Evolutionary conservation across 1,284 basidiomycete genomes (phyloP).

Genomic region (Pterula multifida): DNA sequence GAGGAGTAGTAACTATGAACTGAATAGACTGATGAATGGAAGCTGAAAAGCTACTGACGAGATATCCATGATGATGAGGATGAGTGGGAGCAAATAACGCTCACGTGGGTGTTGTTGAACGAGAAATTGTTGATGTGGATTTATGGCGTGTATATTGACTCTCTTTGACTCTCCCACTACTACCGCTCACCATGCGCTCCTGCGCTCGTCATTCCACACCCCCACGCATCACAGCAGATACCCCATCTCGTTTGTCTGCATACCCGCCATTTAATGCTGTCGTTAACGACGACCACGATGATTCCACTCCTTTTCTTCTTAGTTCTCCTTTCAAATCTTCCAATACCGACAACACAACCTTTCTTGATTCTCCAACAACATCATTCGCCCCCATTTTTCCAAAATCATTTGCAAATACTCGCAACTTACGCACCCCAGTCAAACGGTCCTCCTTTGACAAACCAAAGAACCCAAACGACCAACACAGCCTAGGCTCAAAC

Average conservation of each 20-base stretch:
- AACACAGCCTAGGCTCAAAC: neutral
- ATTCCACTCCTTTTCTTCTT: neutral
- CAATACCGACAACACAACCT: neutral
- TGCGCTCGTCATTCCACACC: neutral
- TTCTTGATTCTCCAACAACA: neutral
- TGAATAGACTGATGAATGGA: neutral
- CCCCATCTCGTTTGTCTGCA: neutral
- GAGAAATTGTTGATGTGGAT: neutral
- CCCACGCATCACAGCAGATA: neutral
- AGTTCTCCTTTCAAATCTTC: slow-evolving; percentile 1
- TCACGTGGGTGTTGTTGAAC: neutral
- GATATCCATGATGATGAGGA: slow-evolving; percentile 22
- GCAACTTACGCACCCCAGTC: neutral
- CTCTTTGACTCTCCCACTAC: neutral
- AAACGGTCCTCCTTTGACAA: neutral
- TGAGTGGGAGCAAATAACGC: neutral
- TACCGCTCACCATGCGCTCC: neutral
- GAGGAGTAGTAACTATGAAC: slow-evolving; percentile 1
- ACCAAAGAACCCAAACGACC: neutral
- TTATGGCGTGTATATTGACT: too few species aligned
- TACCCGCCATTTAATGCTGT: neutral
- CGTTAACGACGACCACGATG: neutral
- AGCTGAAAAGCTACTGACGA: slow-evolving; percentile 20
- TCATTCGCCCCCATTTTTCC: neutral
- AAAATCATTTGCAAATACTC: neutral